phyloP scores from a whole-genome alignment of 2,329 filamentous ascomycete species.

The Alternaria brassicae region DNA sequence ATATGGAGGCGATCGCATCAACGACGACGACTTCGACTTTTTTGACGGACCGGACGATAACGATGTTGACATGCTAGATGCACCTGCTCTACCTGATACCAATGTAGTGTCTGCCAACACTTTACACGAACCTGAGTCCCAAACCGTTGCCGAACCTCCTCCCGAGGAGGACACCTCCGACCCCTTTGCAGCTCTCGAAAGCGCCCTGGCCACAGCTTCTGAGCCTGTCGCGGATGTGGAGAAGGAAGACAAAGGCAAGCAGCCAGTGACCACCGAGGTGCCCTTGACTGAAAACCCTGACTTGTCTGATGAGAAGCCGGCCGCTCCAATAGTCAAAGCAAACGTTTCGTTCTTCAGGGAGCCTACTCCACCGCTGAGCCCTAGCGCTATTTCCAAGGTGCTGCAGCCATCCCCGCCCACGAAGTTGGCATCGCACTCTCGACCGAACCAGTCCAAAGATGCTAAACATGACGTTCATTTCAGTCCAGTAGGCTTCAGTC shows the following conservation, averaged over 20 bases:
- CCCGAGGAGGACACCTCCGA: slow-evolving; percentile 37
- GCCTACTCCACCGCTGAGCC: slow-evolving; percentile 51
- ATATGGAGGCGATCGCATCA: slow-evolving; percentile 77
- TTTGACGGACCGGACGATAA: slow-evolving; percentile 70
- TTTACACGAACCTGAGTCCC: background rate
- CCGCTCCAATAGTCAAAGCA: background rate
- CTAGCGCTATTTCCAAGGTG: slow-evolving; percentile 53
- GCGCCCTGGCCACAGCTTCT: slow-evolving; percentile 30
- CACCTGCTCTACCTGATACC: slow-evolving; percentile 24
- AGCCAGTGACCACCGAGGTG: background rate
- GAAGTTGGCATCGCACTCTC: slow-evolving; percentile 10
- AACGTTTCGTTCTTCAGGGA: slow-evolving; percentile 17
- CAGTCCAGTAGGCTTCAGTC: slow-evolving; percentile 60
- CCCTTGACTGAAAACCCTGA: background rate
- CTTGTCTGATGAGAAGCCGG: background rate
- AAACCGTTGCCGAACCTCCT: slow-evolving; percentile 4
- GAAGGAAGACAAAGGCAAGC: slow-evolving; percentile 7
- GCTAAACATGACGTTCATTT: slow-evolving; percentile 56
- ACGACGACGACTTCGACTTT: slow-evolving; percentile 83
- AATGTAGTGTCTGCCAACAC: slow-evolving; percentile 14
- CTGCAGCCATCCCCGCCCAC: slow-evolving; percentile 54
- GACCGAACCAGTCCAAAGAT: slow-evolving; percentile 5
- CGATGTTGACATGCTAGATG: slow-evolving; percentile 47
- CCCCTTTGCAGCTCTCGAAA: slow-evolving; percentile 39
- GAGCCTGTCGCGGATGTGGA: slow-evolving; percentile 2